Evolutionary conservation across 2,329 filamentous ascomycete genomes (phyloP).

Genomic region (Clonostachys byssicola): DNA sequence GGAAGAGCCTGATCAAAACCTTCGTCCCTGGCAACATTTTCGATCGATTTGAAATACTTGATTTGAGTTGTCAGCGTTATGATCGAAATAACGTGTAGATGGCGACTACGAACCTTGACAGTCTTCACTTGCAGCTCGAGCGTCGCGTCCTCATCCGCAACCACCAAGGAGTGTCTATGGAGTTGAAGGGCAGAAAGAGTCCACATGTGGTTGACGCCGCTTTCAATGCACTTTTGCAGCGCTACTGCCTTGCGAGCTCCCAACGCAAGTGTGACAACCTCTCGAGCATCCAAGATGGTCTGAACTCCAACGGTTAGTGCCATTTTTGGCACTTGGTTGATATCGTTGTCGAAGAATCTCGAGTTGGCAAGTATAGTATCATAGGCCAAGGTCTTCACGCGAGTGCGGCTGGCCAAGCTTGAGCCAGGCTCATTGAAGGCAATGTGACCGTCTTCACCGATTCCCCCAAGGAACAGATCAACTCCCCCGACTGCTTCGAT

Average conservation of each 20-base stretch:
- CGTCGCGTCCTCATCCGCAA: conserved; percentile 78
- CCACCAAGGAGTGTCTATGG: conserved; percentile 77
- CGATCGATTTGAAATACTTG: conserved; percentile 69
- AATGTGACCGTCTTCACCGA: conserved; percentile 83
- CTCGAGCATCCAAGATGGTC: conserved; percentile 75
- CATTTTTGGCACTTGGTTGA: conserved; percentile 72
- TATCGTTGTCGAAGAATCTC: conserved; percentile 74
- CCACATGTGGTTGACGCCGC: conserved; percentile 87
- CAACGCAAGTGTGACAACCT: conserved; percentile 79
- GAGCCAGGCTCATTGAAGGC: conserved; percentile 90
- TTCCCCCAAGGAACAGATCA: conserved; percentile 80
- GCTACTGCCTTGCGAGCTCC: conserved; percentile 78
- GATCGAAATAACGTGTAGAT: no score
- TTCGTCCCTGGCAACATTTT: conserved; percentile 54
- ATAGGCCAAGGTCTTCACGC: conserved; percentile 83
- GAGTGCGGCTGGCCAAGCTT: conserved; percentile 70
- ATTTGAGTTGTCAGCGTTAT: not conserved
- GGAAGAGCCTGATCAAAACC: conserved; percentile 55
- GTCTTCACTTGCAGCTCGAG: conserved; percentile 71
- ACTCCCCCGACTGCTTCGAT: conserved; percentile 75
- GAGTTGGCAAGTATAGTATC: conserved; percentile 85
- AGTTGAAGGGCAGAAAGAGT: conserved; percentile 77
- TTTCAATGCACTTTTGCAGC: conserved; percentile 76
- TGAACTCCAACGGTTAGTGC: conserved; percentile 82
- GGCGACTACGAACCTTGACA: conserved; percentile 43